Conservation (phyloP, 2,329 filamentous ascomycete species). For the Trichophyton rubrum region DNA sequence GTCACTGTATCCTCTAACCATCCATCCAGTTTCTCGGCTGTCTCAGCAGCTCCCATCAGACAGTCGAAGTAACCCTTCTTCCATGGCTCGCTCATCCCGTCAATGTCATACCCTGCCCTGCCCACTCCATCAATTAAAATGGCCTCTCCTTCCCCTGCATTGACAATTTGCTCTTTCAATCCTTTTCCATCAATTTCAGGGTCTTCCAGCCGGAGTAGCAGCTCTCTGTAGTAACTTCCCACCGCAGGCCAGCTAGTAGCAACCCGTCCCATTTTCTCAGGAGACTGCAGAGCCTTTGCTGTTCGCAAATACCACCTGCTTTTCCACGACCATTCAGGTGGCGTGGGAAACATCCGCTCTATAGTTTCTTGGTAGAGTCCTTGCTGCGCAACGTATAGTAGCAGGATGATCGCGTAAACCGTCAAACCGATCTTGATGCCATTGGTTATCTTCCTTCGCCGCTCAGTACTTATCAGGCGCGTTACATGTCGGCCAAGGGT, state of each 20-base stretch:
- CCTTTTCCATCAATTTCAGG: constrained; percentile 54
- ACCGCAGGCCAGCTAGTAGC: constrained; percentile 58
- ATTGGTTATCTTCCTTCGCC: constrained; percentile 56
- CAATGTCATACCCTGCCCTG: constrained; percentile 53
- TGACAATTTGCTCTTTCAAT: constrained; percentile 41
- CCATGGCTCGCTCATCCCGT: constrained; percentile 70
- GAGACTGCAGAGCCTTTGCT: constrained; percentile 48
- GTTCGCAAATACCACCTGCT: constrained; percentile 57
- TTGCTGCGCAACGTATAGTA: constrained; percentile 49
- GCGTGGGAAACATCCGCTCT: constrained; percentile 67
- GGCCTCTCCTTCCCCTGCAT: constrained; percentile 27
- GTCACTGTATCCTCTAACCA: constrained; percentile 60
- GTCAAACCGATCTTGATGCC: constrained; percentile 59
- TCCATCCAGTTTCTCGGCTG: constrained; percentile 69
- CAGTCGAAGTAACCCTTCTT: constrained; percentile 72
- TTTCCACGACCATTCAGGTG: constrained; percentile 64
- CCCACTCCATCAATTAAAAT: constrained; percentile 44
- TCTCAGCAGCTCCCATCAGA: constrained; percentile 62
- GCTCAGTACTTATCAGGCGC: constrained; percentile 46
- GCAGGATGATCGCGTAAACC: constrained; percentile 54
- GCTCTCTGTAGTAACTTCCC: constrained; percentile 46
- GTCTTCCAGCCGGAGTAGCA: constrained; percentile 59
- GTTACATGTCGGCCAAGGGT: constrained; percentile 29
- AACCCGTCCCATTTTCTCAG: constrained; percentile 34
- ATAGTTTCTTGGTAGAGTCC: constrained; percentile 60